Base-by-base conservation (phyloP, 2,329 filamentous ascomycete genomes). In the Aquanectria penicillioides region DNA sequence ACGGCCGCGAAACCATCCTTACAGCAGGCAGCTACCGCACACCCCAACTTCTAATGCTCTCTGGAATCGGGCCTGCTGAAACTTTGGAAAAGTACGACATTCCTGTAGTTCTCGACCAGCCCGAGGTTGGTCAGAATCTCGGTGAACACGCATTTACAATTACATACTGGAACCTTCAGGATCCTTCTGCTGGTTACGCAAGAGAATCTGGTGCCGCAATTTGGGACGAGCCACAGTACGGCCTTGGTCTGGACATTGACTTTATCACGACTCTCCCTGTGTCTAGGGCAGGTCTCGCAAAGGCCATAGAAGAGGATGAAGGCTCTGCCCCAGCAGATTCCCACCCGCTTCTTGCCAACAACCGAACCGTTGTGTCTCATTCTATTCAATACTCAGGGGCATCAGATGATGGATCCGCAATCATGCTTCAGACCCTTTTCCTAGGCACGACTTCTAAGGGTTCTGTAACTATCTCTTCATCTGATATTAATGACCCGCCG, bases 31-130 rank as follows among this genome's bases (percentile, higher is more conserved):
- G 72, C 4, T 74, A 75, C 58, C 73, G 74, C 22, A 73, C 73
- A 1, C 75, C 76, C 10, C 69, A 75, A 11, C 65, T 79, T 17
- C 67, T 78, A 4, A 73, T 78, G 63, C 67, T 76, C 5, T 77
- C 74, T 13, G 77, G 76, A 3, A 71, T 79, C 44, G 77, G 64
- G 8, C 62, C 65, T 33, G 58, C 80, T 25, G 47, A 40, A 11
- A 50, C 55, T n/a, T n/a, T 61, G 6, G 28, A 59, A 26, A 46
- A 59, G 25, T 31, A 57, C 41, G 37, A 55, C 4, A 59, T 59
- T 15, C 15, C 52, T 2, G n/a, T 34, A 1, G 34, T 49, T 18
- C 22, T 56, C 10, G 43, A 56, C 17, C 52, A 49, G 20, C 52
- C 52, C 6, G 20, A 48, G 11, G 36, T 51, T 26, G 46, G 43